Percentiles rank a stretch among this genome's conserved stretches.
Conservation (phyloP, 139 green algal genomes). For the Closterium sp. region DNA sequence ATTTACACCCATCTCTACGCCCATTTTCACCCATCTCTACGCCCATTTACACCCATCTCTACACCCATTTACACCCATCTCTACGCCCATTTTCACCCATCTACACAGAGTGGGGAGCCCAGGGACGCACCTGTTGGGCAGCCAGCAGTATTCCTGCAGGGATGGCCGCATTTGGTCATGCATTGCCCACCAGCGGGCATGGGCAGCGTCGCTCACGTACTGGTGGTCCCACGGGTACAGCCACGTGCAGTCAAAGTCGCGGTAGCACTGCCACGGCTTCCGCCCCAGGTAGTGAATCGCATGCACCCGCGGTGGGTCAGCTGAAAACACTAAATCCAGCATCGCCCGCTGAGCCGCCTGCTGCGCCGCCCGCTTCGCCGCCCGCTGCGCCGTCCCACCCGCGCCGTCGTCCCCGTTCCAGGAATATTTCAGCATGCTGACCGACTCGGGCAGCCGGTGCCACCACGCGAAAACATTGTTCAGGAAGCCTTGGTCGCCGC, state of each 20-base stretch:
- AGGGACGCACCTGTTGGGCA: neutral
- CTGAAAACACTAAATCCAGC: neutral
- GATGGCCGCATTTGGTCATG: neutral
- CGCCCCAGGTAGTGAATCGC: conserved; percentile 2
- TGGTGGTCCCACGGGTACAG: neutral
- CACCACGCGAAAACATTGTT: conserved; percentile 3
- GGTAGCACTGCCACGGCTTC: conserved; percentile 15
- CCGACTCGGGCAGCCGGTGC: neutral
- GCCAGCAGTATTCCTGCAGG: conserved; percentile 1
- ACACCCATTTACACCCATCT: too few relatives aligned
- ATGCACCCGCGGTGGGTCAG: neutral
- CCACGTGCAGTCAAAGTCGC: conserved; percentile 13
- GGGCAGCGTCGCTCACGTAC: conserved; percentile 1
- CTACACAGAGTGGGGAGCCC: too few relatives aligned
- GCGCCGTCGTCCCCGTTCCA: neutral
- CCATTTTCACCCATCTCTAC: too few relatives aligned
- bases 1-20: too few relatives aligned
- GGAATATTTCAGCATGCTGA: neutral
- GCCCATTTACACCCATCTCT: too few relatives aligned
- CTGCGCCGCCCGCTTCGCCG: neutral
- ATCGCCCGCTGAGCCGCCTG: neutral
- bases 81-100: too few relatives aligned
- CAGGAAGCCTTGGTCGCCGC: conserved; percentile 9
- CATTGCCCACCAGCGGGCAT: neutral
- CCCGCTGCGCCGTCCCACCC: neutral